Evolutionary conservation across 1,284 basidiomycete species (phyloP).

Genomic region (Ceratobasidium sp.): DNA sequence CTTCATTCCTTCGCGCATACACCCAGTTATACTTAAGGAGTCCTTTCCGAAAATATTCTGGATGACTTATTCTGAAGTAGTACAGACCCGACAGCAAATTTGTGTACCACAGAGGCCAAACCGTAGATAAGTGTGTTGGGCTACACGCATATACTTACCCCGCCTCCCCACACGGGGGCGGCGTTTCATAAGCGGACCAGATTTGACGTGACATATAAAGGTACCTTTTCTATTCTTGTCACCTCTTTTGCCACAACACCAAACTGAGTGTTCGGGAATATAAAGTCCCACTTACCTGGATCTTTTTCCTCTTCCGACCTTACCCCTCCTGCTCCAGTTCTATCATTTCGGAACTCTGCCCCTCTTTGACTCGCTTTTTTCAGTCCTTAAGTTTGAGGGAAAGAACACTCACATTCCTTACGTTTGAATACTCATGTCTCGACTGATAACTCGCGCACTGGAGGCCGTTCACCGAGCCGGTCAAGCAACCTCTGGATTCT

Average conservation of each 20-base stretch:
- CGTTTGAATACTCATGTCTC: background rate
- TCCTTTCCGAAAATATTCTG: too few species aligned
- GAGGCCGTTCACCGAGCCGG: conserved; percentile 26
- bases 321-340: background rate
- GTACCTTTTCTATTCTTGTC: conserved; percentile 5
- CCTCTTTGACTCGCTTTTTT: background rate
- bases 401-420: background rate
- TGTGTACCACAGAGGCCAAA: too few species aligned
- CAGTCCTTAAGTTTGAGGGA: background rate
- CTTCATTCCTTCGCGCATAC: too few species aligned
- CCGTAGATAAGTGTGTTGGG: too few species aligned
- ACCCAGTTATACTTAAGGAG: too few species aligned
- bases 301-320: background rate
- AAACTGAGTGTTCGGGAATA: background rate
- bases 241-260: background rate
- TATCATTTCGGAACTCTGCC: background rate
- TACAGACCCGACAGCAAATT: too few species aligned
- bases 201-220: conserved; percentile 1
- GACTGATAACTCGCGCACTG: background rate
- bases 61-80: too few species aligned
- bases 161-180: background rate
- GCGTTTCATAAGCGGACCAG: background rate
- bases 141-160: too few species aligned
- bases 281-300: background rate
- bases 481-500: conserved; percentile 32